phyloP scores from a whole-genome alignment of 1,284 basidiomycete genomes.

The Cystobasidiaceae sp. region DNA sequence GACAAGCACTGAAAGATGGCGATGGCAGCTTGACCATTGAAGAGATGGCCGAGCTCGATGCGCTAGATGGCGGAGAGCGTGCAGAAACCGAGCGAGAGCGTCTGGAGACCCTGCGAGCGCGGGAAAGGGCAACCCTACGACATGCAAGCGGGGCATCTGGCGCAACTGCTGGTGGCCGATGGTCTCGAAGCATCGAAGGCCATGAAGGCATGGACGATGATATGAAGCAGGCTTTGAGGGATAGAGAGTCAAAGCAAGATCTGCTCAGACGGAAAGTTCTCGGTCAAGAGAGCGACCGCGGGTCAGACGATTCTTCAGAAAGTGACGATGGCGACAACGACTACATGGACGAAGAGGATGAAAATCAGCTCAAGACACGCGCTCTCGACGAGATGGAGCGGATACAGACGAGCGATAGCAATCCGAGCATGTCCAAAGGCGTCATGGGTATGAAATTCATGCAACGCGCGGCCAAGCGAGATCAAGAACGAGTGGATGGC shows the following conservation, averaged over 20 bases:
- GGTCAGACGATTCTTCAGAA: constrained; percentile 31
- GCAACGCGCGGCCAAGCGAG: constrained; percentile 74
- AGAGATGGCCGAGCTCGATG: constrained; percentile 51
- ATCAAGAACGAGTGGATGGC: constrained; percentile 48
- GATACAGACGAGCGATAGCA: constrained; percentile 7
- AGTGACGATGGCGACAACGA: constrained; percentile 33
- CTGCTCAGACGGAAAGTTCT: constrained; percentile 63
- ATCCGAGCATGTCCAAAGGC: constrained; percentile 56
- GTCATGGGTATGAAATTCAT: constrained; percentile 93
- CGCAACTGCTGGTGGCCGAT: constrained; percentile 45
- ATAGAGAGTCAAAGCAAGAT: constrained; percentile 71
- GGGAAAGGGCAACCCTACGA: constrained; percentile 75
- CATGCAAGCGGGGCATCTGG: constrained; percentile 53
- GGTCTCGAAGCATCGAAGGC: constrained; percentile 58
- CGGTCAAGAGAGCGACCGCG: constrained; percentile 30
- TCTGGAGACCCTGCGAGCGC: constrained; percentile 69
- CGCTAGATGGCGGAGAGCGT: constrained; percentile 53
- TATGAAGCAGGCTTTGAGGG: constrained; percentile 53
- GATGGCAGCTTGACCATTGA: constrained; percentile 50
- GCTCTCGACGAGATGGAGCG: constrained; percentile 40
- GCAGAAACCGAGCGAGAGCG: constrained; percentile 59
- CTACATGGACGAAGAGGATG: constrained; percentile 32
- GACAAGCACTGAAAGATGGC: constrained; percentile 50
- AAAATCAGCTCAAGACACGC: constrained; percentile 32
- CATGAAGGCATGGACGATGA: constrained; percentile 47